Conservation (phyloP, 345 rosid species). For the Erodium maritimum region DNA sequence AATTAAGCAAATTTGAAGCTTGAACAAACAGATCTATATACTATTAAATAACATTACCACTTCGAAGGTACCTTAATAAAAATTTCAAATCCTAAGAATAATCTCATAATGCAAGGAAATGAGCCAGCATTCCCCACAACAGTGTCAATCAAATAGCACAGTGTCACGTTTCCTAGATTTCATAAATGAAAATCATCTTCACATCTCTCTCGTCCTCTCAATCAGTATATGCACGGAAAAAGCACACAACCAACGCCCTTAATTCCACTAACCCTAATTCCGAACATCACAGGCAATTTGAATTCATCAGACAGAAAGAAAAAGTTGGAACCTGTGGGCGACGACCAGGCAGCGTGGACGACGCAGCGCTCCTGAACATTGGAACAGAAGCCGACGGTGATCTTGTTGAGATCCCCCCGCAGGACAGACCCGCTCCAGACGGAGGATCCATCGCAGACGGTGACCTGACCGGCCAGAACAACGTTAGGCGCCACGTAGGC, state of each 20-base stretch:
- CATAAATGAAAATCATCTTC: background rate
- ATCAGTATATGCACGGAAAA: background rate
- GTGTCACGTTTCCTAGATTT: background rate
- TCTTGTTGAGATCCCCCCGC: slow-evolving; percentile 95
- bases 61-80: background rate
- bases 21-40: background rate
- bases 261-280: slow-evolving; percentile 1
- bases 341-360: slow-evolving; percentile 91
- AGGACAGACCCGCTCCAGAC: slow-evolving; percentile 89
- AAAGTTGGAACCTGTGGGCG: slow-evolving; percentile 62
- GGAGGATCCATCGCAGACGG: slow-evolving; percentile 74
- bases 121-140: background rate
- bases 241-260: no score
- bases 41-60: background rate
- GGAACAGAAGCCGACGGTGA: slow-evolving; percentile 81
- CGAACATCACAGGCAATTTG: background rate
- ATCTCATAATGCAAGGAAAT: background rate
- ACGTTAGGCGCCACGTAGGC: slow-evolving; percentile 92
- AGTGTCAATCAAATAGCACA: background rate
- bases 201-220: background rate
- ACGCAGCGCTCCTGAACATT: slow-evolving; percentile 93
- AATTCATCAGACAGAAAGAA: background rate
- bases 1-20: background rate
- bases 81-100: background rate
- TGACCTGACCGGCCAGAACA: slow-evolving; percentile 84